These are phyloP conservation scores for Podila clonocystis DNA, from an alignment of 192 early-diverging fungal genomes.

Conservation along the genomic window DNA sequence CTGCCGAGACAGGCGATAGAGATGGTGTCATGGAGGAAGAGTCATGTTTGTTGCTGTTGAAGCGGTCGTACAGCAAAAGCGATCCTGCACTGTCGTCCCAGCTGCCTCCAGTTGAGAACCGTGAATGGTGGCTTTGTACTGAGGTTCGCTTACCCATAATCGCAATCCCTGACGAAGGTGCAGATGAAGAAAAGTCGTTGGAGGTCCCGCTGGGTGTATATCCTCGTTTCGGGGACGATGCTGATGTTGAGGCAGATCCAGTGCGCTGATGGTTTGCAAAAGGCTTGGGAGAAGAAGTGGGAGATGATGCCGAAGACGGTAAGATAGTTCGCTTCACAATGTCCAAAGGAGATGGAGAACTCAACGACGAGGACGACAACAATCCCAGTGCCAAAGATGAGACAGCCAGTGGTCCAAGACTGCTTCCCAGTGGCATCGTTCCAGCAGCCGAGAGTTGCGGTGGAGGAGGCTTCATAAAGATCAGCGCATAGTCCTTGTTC, in stretches of 20 bases:
- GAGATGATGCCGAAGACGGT: not conserved
- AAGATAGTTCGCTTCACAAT: not conserved
- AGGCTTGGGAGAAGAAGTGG: not conserved
- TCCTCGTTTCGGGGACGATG: too few relatives aligned
- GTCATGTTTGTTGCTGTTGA: constrained; percentile 12
- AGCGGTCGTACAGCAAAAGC: constrained; percentile 8
- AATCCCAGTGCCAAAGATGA: not conserved
- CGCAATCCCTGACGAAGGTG: not conserved
- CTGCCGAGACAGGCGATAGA: not conserved
- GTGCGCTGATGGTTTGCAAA: not conserved
- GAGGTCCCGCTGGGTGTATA: not conserved
- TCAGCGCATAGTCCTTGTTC: constrained; percentile 40
- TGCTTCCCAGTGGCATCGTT: not conserved
- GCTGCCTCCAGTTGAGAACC: constrained; percentile 23
- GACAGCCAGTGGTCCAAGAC: not conserved
- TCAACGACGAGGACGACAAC: constrained; percentile 16
- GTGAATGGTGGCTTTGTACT: constrained; percentile 26
- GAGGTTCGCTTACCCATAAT: constrained; percentile 16
- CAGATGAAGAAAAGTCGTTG: not conserved
- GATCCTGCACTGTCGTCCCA: constrained; percentile 35
- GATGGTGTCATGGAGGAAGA: constrained; percentile 8
- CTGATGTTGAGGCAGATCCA: not conserved
- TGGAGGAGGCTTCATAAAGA: constrained; percentile 20
- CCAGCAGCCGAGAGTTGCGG: constrained; percentile 1
- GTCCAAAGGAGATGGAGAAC: not conserved